phyloP scores from a whole-genome alignment of 1,284 basidiomycete genomes.

The Vanrija humicola region DNA sequence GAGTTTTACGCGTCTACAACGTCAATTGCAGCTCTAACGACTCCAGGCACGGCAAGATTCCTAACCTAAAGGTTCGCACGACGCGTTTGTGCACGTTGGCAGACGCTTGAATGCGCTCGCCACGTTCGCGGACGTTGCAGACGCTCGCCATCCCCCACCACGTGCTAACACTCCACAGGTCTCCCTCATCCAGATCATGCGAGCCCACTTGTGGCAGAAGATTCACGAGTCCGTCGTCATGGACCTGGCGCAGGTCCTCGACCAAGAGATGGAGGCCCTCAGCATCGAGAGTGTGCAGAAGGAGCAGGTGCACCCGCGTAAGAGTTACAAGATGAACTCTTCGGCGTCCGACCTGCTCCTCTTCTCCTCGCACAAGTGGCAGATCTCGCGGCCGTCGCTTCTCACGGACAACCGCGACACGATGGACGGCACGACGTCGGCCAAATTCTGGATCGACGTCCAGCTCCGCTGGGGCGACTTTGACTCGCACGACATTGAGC shows the following conservation, averaged over 20 bases:
- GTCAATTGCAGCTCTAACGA: too few species aligned
- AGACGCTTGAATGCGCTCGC: too few species aligned
- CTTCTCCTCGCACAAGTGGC: constrained; percentile 98
- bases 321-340: constrained; percentile 99
- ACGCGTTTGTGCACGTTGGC: too few species aligned
- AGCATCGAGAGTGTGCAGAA: constrained; percentile 99
- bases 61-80: too few species aligned
- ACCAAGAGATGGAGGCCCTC: constrained; percentile 95
- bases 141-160: constrained; percentile 47
- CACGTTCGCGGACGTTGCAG: too few species aligned
- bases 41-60: too few species aligned
- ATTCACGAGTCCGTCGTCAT: constrained; percentile 77
- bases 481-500: constrained; percentile 96
- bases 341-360: constrained; percentile 88
- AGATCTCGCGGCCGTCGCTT: constrained; percentile 91
- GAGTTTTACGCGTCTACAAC: too few species aligned
- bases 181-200: constrained; percentile 88
- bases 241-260: constrained; percentile 98
- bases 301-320: constrained; percentile 64
- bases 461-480: constrained; percentile 99
- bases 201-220: constrained; percentile 97
- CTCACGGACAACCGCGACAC: constrained; percentile 95
- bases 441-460: constrained; percentile 99
- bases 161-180: background rate
- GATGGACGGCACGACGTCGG: constrained; percentile 92